phyloP scores from a whole-genome alignment of 495 filamentous ascomycete species.

The Oleoguttula mirabilis region DNA sequence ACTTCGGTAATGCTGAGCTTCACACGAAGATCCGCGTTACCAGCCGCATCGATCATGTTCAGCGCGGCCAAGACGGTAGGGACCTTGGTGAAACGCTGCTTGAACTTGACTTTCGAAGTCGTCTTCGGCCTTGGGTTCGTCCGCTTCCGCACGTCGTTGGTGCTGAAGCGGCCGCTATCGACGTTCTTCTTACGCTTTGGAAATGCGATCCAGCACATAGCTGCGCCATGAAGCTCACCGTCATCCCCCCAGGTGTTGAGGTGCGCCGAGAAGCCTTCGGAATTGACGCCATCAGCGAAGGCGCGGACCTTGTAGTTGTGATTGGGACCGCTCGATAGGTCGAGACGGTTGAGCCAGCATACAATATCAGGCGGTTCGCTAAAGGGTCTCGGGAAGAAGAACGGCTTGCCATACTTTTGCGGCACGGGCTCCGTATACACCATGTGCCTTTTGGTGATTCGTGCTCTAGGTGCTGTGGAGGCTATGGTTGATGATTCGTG shows the following conservation, averaged over 20 bases:
- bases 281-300: constrained; percentile 4
- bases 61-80: constrained; percentile 19
- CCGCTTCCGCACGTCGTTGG: constrained; percentile 13
- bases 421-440: background rate
- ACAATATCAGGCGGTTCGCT: constrained; percentile 6
- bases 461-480: background rate
- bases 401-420: background rate
- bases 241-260: constrained; percentile 18
- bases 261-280: constrained; percentile 11
- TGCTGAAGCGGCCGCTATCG: constrained; percentile 12
- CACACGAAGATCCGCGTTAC: constrained; percentile 28
- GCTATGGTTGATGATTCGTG: background rate
- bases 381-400: constrained; percentile 14
- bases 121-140: constrained; percentile 11
- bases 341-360: constrained; percentile 19
- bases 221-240: constrained; percentile 13
- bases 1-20: constrained; percentile 34
- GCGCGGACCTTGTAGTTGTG: constrained; percentile 12
- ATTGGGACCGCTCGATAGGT: constrained; percentile 5
- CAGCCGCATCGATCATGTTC: constrained; percentile 17
- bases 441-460: background rate
- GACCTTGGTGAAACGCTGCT: constrained; percentile 2
- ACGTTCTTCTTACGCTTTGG: constrained; percentile 15
- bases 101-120: constrained; percentile 11
- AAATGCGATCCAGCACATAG: constrained; percentile 22